phyloP scores from a whole-genome alignment of 768 basidiomycete genomes.

The Boletus sp. region DNA sequence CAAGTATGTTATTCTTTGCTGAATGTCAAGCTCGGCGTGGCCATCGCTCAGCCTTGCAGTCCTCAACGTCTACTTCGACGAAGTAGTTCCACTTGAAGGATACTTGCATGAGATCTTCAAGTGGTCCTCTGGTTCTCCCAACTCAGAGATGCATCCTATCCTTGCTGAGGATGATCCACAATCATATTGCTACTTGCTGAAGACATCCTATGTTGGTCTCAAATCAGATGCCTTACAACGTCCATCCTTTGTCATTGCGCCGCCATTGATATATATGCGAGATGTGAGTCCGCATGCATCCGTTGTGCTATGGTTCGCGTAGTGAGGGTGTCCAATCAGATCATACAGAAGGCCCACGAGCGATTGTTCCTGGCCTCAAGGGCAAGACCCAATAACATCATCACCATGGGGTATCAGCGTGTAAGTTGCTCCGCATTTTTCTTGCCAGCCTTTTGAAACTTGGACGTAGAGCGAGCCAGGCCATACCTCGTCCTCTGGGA shows the following conservation, averaged over 20 bases:
- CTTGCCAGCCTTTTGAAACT: not conserved
- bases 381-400: constrained; percentile 50
- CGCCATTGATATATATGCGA: constrained; percentile 50
- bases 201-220: constrained; percentile 46
- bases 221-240: constrained; percentile 20
- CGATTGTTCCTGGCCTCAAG: constrained; percentile 43
- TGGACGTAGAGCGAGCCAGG: constrained; percentile 35
- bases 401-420: constrained; percentile 63
- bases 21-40: constrained; percentile 3
- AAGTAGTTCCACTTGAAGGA: constrained; percentile 37
- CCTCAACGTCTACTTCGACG: constrained; percentile 44
- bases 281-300: constrained; percentile 40
- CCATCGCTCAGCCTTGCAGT: constrained; percentile 31
- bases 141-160: constrained; percentile 1
- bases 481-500: constrained; percentile 39
- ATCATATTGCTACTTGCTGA: constrained; percentile 39
- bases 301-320: not conserved
- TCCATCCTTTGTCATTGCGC: constrained; percentile 29
- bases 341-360: constrained; percentile 61
- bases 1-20: not conserved
- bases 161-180: constrained; percentile 22
- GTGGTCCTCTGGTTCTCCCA: constrained; percentile 10
- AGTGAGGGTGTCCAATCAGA: constrained; percentile 34
- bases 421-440: constrained; percentile 34
- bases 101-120: constrained; percentile 42